These are phyloP conservation scores for Euphrasia confusa DNA, from an alignment of 257 asterid genomes.

Conservation along the genomic window DNA sequence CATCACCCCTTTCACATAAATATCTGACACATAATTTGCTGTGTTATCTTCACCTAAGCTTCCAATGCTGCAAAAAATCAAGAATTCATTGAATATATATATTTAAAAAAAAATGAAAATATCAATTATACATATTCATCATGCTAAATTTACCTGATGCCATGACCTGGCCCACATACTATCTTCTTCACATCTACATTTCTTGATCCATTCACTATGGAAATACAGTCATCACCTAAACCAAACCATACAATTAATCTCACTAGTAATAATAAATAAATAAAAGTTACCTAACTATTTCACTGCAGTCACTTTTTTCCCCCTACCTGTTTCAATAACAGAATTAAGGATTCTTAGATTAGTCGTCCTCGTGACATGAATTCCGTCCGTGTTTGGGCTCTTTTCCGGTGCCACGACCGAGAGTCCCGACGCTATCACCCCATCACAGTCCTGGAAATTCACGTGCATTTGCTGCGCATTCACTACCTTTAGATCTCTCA, in stretches of 20 bases:
- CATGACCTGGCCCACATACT: constrained; percentile 93
- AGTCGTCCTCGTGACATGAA: constrained; percentile 47
- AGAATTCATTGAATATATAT: neutral
- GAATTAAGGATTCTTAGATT: constrained; percentile 21
- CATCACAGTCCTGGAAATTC: constrained; percentile 38
- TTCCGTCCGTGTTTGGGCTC: constrained; percentile 70
- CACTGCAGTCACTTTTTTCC: constrained; percentile 18
- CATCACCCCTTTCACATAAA: constrained; percentile 50
- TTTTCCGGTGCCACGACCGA: constrained; percentile 40
- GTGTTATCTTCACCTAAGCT: constrained; percentile 75
- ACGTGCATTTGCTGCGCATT: constrained; percentile 82
- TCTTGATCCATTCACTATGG: constrained; percentile 73
- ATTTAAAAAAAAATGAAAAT: neutral
- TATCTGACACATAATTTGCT: constrained; percentile 54
- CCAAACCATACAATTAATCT: constrained; percentile 9
- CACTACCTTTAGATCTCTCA: constrained; percentile 38
- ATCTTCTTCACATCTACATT: constrained; percentile 48
- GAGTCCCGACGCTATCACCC: constrained; percentile 41
- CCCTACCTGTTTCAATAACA: constrained; percentile 42
- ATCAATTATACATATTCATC: too few relatives aligned
- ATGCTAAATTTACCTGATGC: constrained; percentile 59
- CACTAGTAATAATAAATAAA: neutral
- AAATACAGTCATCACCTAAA: constrained; percentile 86
- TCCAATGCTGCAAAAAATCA: constrained; percentile 62
- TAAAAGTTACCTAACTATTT: neutral